phyloP scores from a whole-genome alignment of 352 stramenopile genomes.

The Pythium coloratum region DNA sequence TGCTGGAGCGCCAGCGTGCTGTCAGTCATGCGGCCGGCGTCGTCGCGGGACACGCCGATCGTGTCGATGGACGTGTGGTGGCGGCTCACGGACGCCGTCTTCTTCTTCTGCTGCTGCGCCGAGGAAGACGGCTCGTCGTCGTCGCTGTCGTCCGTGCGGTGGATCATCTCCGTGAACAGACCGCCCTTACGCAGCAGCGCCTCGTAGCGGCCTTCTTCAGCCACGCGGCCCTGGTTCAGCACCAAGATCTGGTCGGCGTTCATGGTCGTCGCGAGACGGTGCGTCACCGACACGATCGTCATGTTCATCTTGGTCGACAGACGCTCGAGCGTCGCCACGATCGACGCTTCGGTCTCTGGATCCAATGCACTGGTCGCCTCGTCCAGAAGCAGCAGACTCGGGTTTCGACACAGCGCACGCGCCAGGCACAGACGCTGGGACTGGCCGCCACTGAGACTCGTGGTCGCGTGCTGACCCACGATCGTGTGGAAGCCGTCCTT shows the following conservation, averaged over 20 bases:
- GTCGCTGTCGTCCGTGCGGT: conserved; percentile 65
- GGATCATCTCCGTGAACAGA: conserved; percentile 86
- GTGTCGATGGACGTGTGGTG: conserved; percentile 25
- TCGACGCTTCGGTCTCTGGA: conserved; percentile 83
- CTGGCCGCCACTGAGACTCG: conserved; percentile 83
- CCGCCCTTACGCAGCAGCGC: conserved; percentile 35
- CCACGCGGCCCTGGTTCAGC: conserved; percentile 62
- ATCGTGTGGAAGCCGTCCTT: conserved; percentile 84
- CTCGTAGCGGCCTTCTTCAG: conserved; percentile 78
- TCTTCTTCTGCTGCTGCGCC: conserved; percentile 33
- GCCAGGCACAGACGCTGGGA: conserved; percentile 86
- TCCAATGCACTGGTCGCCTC: conserved; percentile 87
- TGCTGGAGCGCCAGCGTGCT: conserved; percentile 75
- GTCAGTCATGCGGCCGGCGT: conserved; percentile 7
- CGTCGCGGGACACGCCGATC: conserved; percentile 14
- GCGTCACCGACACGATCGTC: conserved; percentile 88
- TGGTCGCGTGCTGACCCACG: conserved; percentile 85
- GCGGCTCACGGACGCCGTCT: conserved; percentile 2
- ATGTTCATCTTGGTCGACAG: conserved; percentile 85
- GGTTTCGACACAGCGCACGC: conserved; percentile 75
- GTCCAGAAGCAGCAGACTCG: conserved; percentile 79
- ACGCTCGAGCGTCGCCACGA: conserved; percentile 81
- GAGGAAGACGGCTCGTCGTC: conserved; percentile 32
- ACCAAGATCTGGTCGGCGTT: conserved; percentile 83
- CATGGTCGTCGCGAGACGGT: conserved; percentile 75